Evolutionary conservation across 345 rosid species (phyloP).

Genomic region (Eucalyptus brandiana): DNA sequence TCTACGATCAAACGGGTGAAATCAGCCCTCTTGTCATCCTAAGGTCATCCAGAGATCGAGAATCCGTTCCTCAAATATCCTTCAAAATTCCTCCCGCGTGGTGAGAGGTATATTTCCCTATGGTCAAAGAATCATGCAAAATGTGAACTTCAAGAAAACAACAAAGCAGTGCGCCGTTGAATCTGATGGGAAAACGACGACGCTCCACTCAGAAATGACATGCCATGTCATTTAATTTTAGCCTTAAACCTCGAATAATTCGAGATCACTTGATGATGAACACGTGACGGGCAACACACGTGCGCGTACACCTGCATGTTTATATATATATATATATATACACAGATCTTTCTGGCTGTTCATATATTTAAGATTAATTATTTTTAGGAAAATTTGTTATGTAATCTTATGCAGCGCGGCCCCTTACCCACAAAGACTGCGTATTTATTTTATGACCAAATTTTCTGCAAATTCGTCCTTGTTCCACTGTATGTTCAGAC

Average conservation of each 20-base stretch:
- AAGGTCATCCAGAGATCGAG: neutral
- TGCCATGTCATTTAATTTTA: neutral
- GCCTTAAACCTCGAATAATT: neutral
- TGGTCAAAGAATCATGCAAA: neutral
- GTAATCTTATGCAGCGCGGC: neutral
- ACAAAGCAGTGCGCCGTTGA: neutral
- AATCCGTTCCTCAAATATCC: neutral
- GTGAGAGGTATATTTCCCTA: neutral
- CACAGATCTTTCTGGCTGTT: neutral
- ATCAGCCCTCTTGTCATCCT: neutral
- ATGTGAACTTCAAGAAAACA: neutral
- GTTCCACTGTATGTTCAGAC: neutral
- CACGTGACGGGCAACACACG: neutral
- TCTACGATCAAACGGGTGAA: neutral
- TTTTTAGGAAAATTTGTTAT: neutral
- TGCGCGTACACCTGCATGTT: neutral
- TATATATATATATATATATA: too few species aligned
- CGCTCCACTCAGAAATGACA: neutral
- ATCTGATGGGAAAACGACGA: neutral
- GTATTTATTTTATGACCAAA: too few species aligned
- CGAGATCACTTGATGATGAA: neutral
- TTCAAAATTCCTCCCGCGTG: neutral
- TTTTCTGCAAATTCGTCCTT: neutral
- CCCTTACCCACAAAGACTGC: neutral
- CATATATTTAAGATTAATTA: neutral